Conservation (phyloP, 306 rosid genomes). For the Astragalus glycyphyllos region DNA sequence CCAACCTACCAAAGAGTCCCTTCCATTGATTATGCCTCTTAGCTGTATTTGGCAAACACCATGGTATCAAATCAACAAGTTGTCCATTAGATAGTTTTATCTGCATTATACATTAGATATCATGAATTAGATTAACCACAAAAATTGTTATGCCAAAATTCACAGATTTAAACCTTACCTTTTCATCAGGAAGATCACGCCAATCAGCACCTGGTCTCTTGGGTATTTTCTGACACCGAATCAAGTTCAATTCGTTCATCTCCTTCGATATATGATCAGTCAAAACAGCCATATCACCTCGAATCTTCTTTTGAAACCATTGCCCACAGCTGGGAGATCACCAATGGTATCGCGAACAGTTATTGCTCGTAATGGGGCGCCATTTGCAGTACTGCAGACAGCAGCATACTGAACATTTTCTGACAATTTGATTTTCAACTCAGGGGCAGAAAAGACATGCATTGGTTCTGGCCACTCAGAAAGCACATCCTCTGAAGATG, state of each 20-base stretch:
- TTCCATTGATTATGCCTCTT: constrained; percentile 97
- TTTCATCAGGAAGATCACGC: constrained; percentile 93
- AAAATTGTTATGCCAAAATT: neutral
- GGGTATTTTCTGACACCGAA: constrained; percentile 86
- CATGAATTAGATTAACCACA: constrained; percentile 10
- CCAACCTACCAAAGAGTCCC: constrained; percentile 94
- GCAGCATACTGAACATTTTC: constrained; percentile 78
- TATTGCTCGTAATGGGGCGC: constrained; percentile 94
- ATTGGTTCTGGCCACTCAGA: constrained; percentile 99
- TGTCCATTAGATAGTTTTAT: constrained; percentile 78
- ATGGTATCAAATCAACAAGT: constrained; percentile 85
- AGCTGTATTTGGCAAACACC: constrained; percentile 99
- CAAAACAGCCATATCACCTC: constrained; percentile 74
- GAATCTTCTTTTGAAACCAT: constrained; percentile 92
- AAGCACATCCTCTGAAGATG: constrained; percentile 83
- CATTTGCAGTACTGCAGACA: constrained; percentile 79
- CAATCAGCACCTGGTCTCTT: constrained; percentile 96
- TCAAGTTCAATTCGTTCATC: constrained; percentile 91
- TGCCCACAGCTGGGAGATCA: constrained; percentile 89
- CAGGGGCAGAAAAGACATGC: constrained; percentile 90
- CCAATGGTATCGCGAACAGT: constrained; percentile 96
- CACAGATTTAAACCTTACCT: constrained; percentile 53
- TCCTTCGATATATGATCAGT: constrained; percentile 93
- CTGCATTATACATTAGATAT: constrained; percentile 52
- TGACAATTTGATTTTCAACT: constrained; percentile 71